Evolutionary conservation across 805 yeast genomes (phyloP), one percentile per base, ranked within the genome.

Genomic region (Pichia scutulata): DNA sequence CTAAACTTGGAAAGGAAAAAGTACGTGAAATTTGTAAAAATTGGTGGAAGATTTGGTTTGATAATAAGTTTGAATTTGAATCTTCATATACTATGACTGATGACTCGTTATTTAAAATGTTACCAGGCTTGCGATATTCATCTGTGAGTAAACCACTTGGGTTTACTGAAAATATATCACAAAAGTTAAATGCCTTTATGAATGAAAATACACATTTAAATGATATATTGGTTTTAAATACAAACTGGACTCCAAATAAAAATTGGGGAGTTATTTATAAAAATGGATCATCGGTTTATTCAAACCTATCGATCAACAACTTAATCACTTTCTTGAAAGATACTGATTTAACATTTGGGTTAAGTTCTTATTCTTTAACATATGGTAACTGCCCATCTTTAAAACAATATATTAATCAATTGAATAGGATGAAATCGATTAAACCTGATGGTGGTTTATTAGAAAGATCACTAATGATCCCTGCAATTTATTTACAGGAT

Each of bases 21-120:
- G n/a, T 43, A 43, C 19, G 46, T n/a, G 39, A 16, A 30, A 3
- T 62, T 18, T 41, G 51, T 1, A 48, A 41, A 16, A 48, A 52
- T 19, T 72, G 75, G 75, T 72, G 74, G 74, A 50, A 42, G 3
- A 49, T 48, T 2, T 72, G 75, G 74, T 50, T 67, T 4, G 41
- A n/a, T 2, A 59, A 63, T 48, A 56, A 59, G 33, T 64, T 66
- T 25, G 64, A 61, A 37, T 58, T 58, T 37, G 30, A 39, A 9
- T 58, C 62, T 4, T 58, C 57, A 23, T 66, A 53, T 42, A 54
- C 58, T 12, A 36, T 70, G 16, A 52, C 51, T 13, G 69, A 64
- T 43, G 61, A 67, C 48, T 76, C 75, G 0, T 46, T 64, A n/a
- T 46, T 69, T 43, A 69, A 65, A 45, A 36, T 65, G 25, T 52